Base-by-base conservation (phyloP, 495 filamentous ascomycete genomes). In the Trichoderma parareesei region DNA sequence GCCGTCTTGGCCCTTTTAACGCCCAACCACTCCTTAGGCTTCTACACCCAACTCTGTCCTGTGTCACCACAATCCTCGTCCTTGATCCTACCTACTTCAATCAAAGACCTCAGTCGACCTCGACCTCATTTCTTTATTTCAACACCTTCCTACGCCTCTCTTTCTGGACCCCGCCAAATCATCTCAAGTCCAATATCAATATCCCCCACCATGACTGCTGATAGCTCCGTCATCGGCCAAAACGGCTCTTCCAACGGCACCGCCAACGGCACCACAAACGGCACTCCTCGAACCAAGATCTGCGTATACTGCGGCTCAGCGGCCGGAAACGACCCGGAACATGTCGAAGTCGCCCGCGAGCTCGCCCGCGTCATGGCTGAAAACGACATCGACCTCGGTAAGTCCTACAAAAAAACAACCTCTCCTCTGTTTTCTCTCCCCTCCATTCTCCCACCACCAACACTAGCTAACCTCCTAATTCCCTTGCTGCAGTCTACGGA, bases 251-350 rank as follows among this genome's bases (percentile, higher is more conserved):
- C 59, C 70, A 38, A 68, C 68, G 40, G 49, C 69, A 5, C 73
- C 73, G 1, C 65, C 71, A 44, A 37, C 61, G 55, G 63, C 61
- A 70, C 67, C 65, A 38, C 69, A 65, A 70, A 72, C 67, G 65
- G 64, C 41, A 67, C 72, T n/a, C 72, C 69, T 68, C 76, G 71
- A 62, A 80, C 80, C 65, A 84, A 81, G 65, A 84, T 90, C 72
- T 88, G 86, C 72, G 88, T 91, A 67, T 91, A 90, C 85, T 97
- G 92, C 80, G 92, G 88, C 70, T 82, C 92, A 60, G 87, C 82
- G 16, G 72, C 85, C 37, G 94, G 94, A 53, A 85, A 78, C 46
- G 84, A 85, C 61, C 85, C 91, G 8, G 78, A 77, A 13, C 79
- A 97, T 73, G 67, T 90, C 60, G 86, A 85, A 71, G 87, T 92